Evolutionary conservation across 257 asterid species (phyloP).

Genomic region (Lycium barbarum): DNA sequence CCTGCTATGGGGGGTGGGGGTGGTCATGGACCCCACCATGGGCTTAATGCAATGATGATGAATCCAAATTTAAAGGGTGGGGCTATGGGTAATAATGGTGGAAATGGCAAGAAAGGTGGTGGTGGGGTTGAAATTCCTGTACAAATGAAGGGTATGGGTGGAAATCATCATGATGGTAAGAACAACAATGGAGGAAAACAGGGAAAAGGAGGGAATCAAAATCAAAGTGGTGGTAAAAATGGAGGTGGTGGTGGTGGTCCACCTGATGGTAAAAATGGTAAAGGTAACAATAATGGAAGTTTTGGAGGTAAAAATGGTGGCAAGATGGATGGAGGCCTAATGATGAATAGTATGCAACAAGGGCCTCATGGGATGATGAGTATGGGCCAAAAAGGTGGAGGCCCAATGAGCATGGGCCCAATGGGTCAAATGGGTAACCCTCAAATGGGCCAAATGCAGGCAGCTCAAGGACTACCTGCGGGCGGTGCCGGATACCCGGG

Average conservation of each 20-base stretch:
- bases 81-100: conserved; percentile 39
- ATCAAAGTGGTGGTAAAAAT: conserved; percentile 27
- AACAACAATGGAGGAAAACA: conserved; percentile 36
- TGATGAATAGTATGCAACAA: conserved; percentile 45
- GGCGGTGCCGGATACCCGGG: conserved; percentile 49
- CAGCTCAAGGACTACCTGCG: conserved; percentile 61
- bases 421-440: conserved; percentile 46
- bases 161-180: conserved; percentile 41
- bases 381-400: conserved; percentile 42
- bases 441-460: conserved; percentile 47
- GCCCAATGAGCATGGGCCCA: conserved; percentile 50
- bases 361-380: conserved; percentile 50
- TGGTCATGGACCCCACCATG: conserved; percentile 33
- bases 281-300: conserved; percentile 39
- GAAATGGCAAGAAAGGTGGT: conserved; percentile 53
- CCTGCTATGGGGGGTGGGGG: conserved; percentile 37
- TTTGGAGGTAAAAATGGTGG: conserved; percentile 56
- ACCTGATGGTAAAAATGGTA: conserved; percentile 45
- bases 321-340: conserved; percentile 41
- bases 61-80: conserved; percentile 39
- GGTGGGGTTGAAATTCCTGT: conserved; percentile 43
- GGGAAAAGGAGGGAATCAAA: conserved; percentile 43
- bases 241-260: conserved; percentile 41
- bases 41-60: conserved; percentile 40
- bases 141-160: conserved; percentile 50